Base-by-base conservation (phyloP, 345 rosid species). In the Nephelium lappaceum region DNA sequence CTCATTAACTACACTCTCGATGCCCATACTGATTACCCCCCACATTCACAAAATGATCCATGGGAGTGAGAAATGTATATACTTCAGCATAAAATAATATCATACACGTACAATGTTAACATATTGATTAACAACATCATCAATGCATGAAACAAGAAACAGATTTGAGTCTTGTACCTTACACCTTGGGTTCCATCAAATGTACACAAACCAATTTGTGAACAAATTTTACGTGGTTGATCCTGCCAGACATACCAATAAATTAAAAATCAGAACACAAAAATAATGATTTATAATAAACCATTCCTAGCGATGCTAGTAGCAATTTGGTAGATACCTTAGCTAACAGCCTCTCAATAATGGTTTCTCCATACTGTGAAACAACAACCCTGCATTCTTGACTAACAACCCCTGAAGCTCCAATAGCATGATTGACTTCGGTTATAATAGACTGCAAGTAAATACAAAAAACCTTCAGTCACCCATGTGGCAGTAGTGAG, bases 341-440 rank as follows among this genome's bases (percentile, higher is more conserved):
- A 24, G 73, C 86, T 73, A 86, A 68, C 67, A 92, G 87, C 92
- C 82, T 84, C 8, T 85, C 67, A 69, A 92, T 75, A 61, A 88
- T 92, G 61, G 84, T 80, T 71, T 88, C 86, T 21, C 96, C 96
- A 76, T 92, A 90, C 49, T 90, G 75, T 15, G 86, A 57, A 77
- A 92, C 91, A 62, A 92, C 88, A 23, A 83, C 81, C 84, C 87
- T 89, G 81, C 93, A 90, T 75, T 92, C 89, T 78, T 89, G 87
- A 84, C 96, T 90, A 41, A 84, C 89, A 39, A 92, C 76, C 47
- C 96, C 96, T 36, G 90, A 41, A 16, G 93, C 93, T 79, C 92
- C 96, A 78, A 92, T 92, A 36, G 93, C 93, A 60, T 87, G 90
- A 71, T 92, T 92, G 53, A 89, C 87, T 81, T 88, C 87, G 31